A percentile compares a stretch with the other conserved stretches of the same genome.
Evolutionary conservation across 352 stramenopile species (phyloP).

Genomic region (Detonula confervacea): DNA sequence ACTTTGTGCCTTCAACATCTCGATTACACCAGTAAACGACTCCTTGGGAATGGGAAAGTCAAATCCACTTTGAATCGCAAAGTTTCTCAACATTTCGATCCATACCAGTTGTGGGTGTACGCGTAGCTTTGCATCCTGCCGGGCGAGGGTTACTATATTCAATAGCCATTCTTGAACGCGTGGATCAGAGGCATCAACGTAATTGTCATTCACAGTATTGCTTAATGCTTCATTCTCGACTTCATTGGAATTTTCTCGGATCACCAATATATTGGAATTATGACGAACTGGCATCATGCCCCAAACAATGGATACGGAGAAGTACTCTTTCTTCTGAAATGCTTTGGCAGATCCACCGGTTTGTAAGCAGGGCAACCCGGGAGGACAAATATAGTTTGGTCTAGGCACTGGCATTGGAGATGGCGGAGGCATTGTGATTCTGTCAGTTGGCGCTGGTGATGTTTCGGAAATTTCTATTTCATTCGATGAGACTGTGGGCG

Average conservation of each 20-base stretch:
- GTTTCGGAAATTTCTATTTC: no score
- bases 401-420: neutral
- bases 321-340: slow-evolving; percentile 18
- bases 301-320: slow-evolving; percentile 33
- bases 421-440: neutral
- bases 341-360: neutral
- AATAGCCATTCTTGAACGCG: slow-evolving; percentile 31
- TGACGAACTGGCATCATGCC: slow-evolving; percentile 13
- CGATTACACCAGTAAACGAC: slow-evolving; percentile 26
- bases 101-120: slow-evolving; percentile 25
- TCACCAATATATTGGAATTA: slow-evolving; percentile 26
- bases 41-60: slow-evolving; percentile 45
- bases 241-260: slow-evolving; percentile 17
- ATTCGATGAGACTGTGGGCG: no score
- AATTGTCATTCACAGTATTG: neutral
- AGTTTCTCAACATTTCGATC: slow-evolving; percentile 41
- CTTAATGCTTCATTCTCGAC: neutral
- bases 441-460: neutral
- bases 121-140: slow-evolving; percentile 16
- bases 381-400: slow-evolving; percentile 3
- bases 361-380: slow-evolving; percentile 1
- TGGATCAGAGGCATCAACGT: slow-evolving; percentile 39
- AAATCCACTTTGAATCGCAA: slow-evolving; percentile 31
- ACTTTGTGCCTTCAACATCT: slow-evolving; percentile 29
- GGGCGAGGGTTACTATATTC: slow-evolving; percentile 18